These are phyloP conservation scores for Cryptococcus sp. DNA, from an alignment of 1,284 basidiomycete genomes.

Conservation along the genomic window DNA sequence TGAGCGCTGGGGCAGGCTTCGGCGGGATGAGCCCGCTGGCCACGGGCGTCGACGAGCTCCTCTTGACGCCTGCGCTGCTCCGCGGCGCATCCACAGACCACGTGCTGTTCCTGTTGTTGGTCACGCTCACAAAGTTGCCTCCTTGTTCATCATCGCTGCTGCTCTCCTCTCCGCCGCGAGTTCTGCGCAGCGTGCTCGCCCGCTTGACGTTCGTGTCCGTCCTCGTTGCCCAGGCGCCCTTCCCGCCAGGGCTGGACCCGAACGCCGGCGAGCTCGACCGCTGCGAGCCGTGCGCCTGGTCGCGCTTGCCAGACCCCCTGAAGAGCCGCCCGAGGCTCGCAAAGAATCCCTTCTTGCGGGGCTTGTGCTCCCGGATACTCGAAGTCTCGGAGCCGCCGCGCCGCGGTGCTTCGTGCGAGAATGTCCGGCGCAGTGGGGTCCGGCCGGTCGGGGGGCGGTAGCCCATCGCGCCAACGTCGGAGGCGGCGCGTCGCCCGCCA, in stretches of 20 bases:
- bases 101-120: slow-evolving; percentile 38
- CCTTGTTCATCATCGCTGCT: slow-evolving; percentile 37
- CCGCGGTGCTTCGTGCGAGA: slow-evolving; percentile 30
- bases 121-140: slow-evolving; percentile 41
- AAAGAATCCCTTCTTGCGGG: slow-evolving; percentile 48
- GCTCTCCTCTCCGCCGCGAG: slow-evolving; percentile 33
- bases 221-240: slow-evolving; percentile 42
- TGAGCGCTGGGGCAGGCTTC: slow-evolving; percentile 28
- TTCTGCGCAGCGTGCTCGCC: slow-evolving; percentile 18
- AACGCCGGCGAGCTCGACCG: slow-evolving; percentile 38
- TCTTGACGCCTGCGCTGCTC: slow-evolving; percentile 16
- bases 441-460: slow-evolving; percentile 29
- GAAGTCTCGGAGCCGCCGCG: slow-evolving; percentile 33
- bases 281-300: slow-evolving; percentile 21
- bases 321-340: slow-evolving; percentile 44
- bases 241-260: slow-evolving; percentile 20
- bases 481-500: slow-evolving; percentile 34
- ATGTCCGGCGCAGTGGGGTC: slow-evolving; percentile 34
- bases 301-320: slow-evolving; percentile 26
- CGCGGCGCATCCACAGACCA: slow-evolving; percentile 35
- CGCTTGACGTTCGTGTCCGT: slow-evolving; percentile 47
- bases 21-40: slow-evolving; percentile 37
- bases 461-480: slow-evolving; percentile 40
- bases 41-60: slow-evolving; percentile 30
- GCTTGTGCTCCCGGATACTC: slow-evolving; percentile 27